Base-by-base conservation (phyloP, 345 rosid species). In the Rhodamnia argentea region DNA sequence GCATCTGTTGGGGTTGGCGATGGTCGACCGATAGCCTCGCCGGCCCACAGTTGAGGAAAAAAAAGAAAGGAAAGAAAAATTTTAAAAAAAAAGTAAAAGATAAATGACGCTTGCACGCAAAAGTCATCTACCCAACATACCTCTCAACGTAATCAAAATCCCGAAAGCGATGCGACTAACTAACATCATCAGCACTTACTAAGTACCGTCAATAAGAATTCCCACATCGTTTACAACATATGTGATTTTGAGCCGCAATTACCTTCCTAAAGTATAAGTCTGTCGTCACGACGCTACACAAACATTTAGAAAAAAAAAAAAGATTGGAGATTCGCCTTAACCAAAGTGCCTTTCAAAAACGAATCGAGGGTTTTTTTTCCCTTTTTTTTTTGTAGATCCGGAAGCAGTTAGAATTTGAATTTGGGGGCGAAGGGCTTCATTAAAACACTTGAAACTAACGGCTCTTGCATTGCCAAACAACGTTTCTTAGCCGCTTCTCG, bases 161-260 rank as follows among this genome's bases (percentile, higher is more conserved):
- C 6, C 7, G 0, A 64, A 64, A 60, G 18, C 32, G 76, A 64
- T 27, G 16, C 13, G 0, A 10, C 1, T 13, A 44, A 10, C 1
- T 6, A 44, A 70, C 6, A 4, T 32, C 6, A 1, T 18, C 78
- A 4, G 18, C 22, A 70, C 13, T 70, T 32, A 18, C 6, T 3
- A 0, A 1, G 24, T 18, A 32, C 16, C 32, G 18, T 5, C 13
- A 70, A 32, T 0, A 1, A 0, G 13, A 62, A 70, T 32, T 32
- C 6, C 13, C 47, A 70, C 78, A 70, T 40, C 42, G 3, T 32
- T 9, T 32, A 32, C 24, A 32, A 18, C 10, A 32, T 10, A 32
- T 32, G 24, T 6, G 0, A 70, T 70, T 32, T 70, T 5, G 42
- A 32, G 13, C 1, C 0, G 24, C 1, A 0, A 7, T 32, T 18